Evolutionary conservation across 2,329 filamentous ascomycete species (phyloP).

Genomic region (Fusarium temperatum): DNA sequence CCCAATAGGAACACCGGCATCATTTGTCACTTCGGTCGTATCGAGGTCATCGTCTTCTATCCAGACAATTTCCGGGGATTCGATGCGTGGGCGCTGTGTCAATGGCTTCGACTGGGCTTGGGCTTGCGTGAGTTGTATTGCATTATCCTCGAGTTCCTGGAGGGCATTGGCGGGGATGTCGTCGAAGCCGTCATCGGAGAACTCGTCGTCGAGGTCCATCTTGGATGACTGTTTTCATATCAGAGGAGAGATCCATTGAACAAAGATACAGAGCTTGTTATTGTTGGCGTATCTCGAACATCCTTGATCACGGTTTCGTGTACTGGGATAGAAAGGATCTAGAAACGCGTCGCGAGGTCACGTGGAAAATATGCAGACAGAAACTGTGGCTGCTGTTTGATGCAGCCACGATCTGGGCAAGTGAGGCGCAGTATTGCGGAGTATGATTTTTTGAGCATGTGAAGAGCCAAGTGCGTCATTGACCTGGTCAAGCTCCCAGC

Average conservation of each 20-base stretch:
- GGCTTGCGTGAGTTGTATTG: constrained; percentile 67
- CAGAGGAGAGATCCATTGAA: constrained; percentile 36
- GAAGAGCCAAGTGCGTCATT: constrained; percentile 39
- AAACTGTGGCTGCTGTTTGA: not conserved
- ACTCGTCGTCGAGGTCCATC: constrained; percentile 65
- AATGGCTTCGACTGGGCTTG: constrained; percentile 37
- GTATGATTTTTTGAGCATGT: constrained; percentile 33
- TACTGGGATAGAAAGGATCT: not conserved
- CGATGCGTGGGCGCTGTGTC: constrained; percentile 35
- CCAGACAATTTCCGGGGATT: constrained; percentile 53
- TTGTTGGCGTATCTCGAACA: not conserved
- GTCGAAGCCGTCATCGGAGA: constrained; percentile 71
- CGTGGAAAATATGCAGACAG: constrained; percentile 25
- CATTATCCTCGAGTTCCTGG: constrained; percentile 70
- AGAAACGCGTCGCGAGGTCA: constrained; percentile 45
- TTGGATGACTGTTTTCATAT: constrained; percentile 20
- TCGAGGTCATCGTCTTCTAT: constrained; percentile 67
- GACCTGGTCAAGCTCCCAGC: constrained; percentile 15
- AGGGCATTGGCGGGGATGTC: constrained; percentile 65
- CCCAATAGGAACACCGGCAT: constrained; percentile 53
- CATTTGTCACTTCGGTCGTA: constrained; percentile 64
- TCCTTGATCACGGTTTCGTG: constrained; percentile 10
- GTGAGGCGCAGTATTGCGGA: constrained; percentile 23
- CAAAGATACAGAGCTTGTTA: not conserved
- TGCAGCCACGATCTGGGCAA: not conserved